These are phyloP conservation scores for Naumovozyma castellii DNA, from an alignment of 805 yeast genomes.

Conservation along the genomic window DNA sequence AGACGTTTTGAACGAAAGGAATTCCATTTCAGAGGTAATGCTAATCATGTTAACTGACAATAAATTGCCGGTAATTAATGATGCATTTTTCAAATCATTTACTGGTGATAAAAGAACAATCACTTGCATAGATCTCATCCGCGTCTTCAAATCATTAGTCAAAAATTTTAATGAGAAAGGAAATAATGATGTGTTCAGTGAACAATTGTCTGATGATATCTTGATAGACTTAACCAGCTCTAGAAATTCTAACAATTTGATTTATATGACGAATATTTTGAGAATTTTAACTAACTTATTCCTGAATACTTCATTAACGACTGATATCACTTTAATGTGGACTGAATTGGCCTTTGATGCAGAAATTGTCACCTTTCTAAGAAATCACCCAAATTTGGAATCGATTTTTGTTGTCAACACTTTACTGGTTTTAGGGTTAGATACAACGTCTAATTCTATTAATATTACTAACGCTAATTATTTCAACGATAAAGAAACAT, in stretches of 20 bases:
- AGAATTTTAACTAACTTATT: constrained; percentile 33
- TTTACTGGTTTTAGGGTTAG: constrained; percentile 47
- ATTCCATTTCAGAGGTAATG: constrained; percentile 37
- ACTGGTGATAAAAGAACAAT: constrained; percentile 7
- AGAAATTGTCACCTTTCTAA: constrained; percentile 12
- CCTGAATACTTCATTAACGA: constrained; percentile 30
- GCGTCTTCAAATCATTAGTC: constrained; percentile 3
- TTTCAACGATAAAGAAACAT: constrained; percentile 32
- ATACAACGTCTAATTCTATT: constrained; percentile 38
- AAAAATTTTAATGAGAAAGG: not conserved
- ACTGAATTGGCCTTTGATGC: constrained; percentile 37
- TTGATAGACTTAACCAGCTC: constrained; percentile 8
- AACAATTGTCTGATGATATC: constrained; percentile 2
- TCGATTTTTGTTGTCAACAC: constrained; percentile 42
- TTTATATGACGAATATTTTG: constrained; percentile 29
- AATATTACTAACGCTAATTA: constrained; percentile 27
- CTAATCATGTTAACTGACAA: constrained; percentile 23
- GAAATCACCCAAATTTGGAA: constrained; percentile 28
- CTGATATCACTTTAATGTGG: constrained; percentile 40
- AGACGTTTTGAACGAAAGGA: constrained; percentile 42
- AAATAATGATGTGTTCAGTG: not conserved
- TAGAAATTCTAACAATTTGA: constrained; percentile 28
- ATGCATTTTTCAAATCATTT: constrained; percentile 9
- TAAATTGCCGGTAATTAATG: constrained; percentile 16
- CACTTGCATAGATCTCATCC: constrained; percentile 18